Evolutionary conservation across 345 rosid species (phyloP), one percentile per base, ranked within the genome.

Genomic region (Raphanus sativus): DNA sequence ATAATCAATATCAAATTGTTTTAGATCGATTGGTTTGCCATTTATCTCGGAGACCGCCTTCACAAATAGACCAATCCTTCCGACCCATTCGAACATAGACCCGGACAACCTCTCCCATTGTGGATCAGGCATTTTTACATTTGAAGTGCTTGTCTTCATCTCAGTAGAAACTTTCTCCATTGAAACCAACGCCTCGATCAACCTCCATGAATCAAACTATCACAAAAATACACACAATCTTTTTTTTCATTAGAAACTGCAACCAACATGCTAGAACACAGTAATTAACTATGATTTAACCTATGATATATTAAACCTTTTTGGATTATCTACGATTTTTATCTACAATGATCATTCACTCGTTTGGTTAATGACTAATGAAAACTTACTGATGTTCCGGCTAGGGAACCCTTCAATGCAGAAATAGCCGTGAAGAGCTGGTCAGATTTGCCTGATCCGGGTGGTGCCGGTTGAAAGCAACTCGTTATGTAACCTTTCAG

Each of bases 121-220:
- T 62, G 17, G 25, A 32, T 17, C 2, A 62, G 66, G 17, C 21
- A 62, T 30, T 21, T 21, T 21, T 62, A 7, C 26, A 55, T 10
- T 36, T 7, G 54, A 17, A 65, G 30, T 21, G 54, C 55, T 38
- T 13, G 24, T 65, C 32, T 24, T 65, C 32, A 65, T 11, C 21
- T 65, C 69, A 65, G n/a, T 6, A 65, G 55, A 65, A 24, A 16
- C 21, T 4, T 40, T 40, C 2, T 65, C 55, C 69, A 65, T 65
- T 24, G 69, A 24, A 6, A 65, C 55, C 33, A 65, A 65, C 6
- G 11, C 50, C 9, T 40, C 55, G 17, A 65, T 65, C 12, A 65
- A 29, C 21, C 69, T 65, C 69, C 55, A 65, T 10, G 69, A 40
- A 34, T 40, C 55, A 65, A 40, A 40, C 69, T 65, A 40, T 30